phyloP scores from a whole-genome alignment of 2,329 filamentous ascomycete species.

The Dothidotthia symphoricarpi region DNA sequence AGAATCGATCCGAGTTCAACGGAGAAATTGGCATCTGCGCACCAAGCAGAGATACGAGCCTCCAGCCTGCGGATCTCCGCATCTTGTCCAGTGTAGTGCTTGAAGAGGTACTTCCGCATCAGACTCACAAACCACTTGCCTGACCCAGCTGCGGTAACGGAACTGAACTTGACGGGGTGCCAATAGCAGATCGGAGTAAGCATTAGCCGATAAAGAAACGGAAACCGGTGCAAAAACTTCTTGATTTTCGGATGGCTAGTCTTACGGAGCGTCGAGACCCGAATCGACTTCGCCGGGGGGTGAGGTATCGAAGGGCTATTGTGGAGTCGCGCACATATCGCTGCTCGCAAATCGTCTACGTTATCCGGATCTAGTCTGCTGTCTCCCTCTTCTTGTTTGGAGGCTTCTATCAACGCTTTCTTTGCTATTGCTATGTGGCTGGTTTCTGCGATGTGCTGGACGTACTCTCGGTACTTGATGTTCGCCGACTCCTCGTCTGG shows the following conservation, averaged over 20 bases:
- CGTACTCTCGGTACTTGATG: conserved; percentile 44
- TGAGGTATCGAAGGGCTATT: conserved; percentile 51
- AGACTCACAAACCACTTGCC: conserved; percentile 52
- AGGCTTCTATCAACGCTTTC: conserved; percentile 23
- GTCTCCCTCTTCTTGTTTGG: conserved; percentile 26
- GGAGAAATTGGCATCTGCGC: conserved; percentile 55
- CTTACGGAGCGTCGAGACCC: conserved; percentile 51
- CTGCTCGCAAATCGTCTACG: conserved; percentile 47
- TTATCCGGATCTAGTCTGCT: conserved; percentile 41
- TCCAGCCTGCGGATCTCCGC: conserved; percentile 49
- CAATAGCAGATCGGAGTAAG: conserved; percentile 54
- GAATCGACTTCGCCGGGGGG: conserved; percentile 50
- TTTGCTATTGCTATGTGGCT: conserved; percentile 32
- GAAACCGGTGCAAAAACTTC: conserved; percentile 50
- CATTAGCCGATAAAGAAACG: conserved; percentile 50
- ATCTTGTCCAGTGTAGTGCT: conserved; percentile 47
- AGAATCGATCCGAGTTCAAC: conserved; percentile 49
- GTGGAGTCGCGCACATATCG: conserved; percentile 52
- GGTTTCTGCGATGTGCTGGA: conserved; percentile 36
- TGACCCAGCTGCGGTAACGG: conserved; percentile 51
- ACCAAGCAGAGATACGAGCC: conserved; percentile 50
- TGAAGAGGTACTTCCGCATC: conserved; percentile 52
- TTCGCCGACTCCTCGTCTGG: conserved; percentile 48
- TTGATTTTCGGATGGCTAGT: conserved; percentile 44
- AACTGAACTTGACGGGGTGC: conserved; percentile 52